phyloP scores from a whole-genome alignment of 2,329 filamentous ascomycete species.

The Colletotrichum noveboracense region DNA sequence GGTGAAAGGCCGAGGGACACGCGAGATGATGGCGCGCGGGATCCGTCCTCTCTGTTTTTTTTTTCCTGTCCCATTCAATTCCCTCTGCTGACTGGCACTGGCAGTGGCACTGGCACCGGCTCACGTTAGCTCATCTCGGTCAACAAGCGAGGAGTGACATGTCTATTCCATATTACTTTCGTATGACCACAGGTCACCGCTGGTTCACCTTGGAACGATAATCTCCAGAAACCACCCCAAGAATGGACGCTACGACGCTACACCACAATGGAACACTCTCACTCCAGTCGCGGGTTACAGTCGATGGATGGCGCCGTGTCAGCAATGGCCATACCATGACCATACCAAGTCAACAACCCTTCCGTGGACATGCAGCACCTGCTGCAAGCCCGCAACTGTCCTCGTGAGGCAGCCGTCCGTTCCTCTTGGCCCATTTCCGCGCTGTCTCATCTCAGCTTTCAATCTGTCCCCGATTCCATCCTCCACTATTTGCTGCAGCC shows the following conservation, averaged over 20 bases:
- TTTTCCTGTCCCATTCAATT: neutral
- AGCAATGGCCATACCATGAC: neutral
- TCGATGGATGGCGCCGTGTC: neutral
- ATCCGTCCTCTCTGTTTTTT: neutral
- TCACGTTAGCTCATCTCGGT: conserved; percentile 4
- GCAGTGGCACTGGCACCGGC: neutral
- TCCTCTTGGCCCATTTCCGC: conserved; percentile 7
- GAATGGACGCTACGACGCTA: neutral
- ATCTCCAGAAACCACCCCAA: neutral
- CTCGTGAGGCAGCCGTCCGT: conserved; percentile 13
- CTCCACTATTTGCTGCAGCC: neutral
- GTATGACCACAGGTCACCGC: conserved; percentile 16
- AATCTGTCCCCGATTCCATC: neutral
- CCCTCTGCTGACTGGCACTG: neutral
- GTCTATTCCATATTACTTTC: neutral
- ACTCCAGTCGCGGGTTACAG: neutral
- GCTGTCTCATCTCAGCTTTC: conserved; percentile 15
- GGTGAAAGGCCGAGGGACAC: neutral
- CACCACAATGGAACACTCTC: neutral
- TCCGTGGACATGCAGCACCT: neutral
- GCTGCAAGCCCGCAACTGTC: neutral
- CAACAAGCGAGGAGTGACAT: conserved; percentile 6
- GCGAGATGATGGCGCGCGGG: conserved; percentile 13
- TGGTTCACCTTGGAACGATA: conserved; percentile 7
- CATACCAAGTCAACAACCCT: neutral